A percentile compares a stretch with the other conserved stretches of the same genome.
Conservation (phyloP, 257 asterid species). For the Forsythia suspensa region DNA sequence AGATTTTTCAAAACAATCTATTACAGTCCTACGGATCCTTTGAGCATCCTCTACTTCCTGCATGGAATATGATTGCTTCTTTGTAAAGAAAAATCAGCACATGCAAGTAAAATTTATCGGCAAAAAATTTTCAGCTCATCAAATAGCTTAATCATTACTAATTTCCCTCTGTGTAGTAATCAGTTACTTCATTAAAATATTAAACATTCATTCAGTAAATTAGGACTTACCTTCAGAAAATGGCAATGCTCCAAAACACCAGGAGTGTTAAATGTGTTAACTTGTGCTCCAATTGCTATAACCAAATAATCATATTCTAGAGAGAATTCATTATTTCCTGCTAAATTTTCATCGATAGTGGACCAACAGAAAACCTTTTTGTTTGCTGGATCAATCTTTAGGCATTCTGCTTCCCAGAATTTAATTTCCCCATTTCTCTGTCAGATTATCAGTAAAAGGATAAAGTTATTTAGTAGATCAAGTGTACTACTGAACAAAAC, state of each 20-base stretch:
- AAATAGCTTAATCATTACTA: neutral
- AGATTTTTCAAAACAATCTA: constrained; percentile 90
- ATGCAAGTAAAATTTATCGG: neutral
- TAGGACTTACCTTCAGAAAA: constrained; percentile 70
- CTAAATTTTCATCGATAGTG: constrained; percentile 52
- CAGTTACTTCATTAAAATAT: neutral
- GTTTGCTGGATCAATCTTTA: constrained; percentile 68
- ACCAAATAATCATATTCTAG: constrained; percentile 78
- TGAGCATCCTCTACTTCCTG: constrained; percentile 99
- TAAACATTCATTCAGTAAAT: neutral
- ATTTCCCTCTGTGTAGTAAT: neutral
- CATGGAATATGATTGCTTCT: constrained; percentile 7
- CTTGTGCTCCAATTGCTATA: constrained; percentile 88
- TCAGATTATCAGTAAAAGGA: constrained; percentile 9
- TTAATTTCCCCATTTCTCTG: constrained; percentile 76
- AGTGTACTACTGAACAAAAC: neutral
- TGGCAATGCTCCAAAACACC: constrained; percentile 88
- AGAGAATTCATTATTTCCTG: constrained; percentile 69
- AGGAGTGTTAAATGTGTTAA: constrained; percentile 85
- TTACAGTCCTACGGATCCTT: constrained; percentile 75
- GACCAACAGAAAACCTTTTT: constrained; percentile 66
- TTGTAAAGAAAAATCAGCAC: neutral
- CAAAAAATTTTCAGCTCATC: neutral
- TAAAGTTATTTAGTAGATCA: neutral
- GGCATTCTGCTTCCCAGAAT: constrained; percentile 98